Evolutionary conservation across 805 yeast species (phyloP).

Genomic region (Candida ortonii): DNA sequence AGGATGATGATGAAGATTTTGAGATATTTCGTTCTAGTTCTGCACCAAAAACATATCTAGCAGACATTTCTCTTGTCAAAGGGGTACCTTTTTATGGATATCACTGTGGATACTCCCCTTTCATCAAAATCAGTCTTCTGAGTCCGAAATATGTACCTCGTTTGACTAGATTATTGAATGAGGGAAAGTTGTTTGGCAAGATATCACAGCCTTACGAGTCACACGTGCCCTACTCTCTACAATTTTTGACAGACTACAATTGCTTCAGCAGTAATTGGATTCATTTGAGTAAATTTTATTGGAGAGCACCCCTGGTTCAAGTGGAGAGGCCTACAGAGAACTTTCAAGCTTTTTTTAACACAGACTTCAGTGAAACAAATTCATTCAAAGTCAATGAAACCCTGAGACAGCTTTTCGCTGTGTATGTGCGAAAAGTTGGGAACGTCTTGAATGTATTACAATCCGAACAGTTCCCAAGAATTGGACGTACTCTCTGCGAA

Average conservation of each 20-base stretch:
- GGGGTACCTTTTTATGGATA: conserved; percentile 86
- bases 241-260: conserved; percentile 80
- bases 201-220: conserved; percentile 63
- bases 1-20: conserved; percentile 17
- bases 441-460: conserved; percentile 29
- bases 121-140: conserved; percentile 64
- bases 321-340: conserved; percentile 6
- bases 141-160: conserved; percentile 60
- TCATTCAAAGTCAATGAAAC: conserved; percentile 29
- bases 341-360: conserved; percentile 25
- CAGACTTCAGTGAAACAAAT: conserved; percentile 24
- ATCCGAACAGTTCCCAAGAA: conserved; percentile 40
- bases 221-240: conserved; percentile 74
- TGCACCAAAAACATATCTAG: conserved; percentile 41
- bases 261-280: conserved; percentile 84
- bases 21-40: conserved; percentile 10
- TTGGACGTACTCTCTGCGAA: conserved; percentile 65
- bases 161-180: conserved; percentile 46
- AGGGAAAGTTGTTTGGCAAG: conserved; percentile 40
- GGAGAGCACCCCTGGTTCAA: conserved; percentile 52
- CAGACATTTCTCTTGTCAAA: conserved; percentile 61
- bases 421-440: conserved; percentile 11
- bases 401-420: conserved; percentile 33
- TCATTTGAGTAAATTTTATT: conserved; percentile 42
- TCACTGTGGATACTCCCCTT: conserved; percentile 59